A percentile compares a stretch with the other conserved stretches of the same genome.
phyloP scores from a whole-genome alignment of 2,329 filamentous ascomycete genomes.

The Phoma sp. region DNA sequence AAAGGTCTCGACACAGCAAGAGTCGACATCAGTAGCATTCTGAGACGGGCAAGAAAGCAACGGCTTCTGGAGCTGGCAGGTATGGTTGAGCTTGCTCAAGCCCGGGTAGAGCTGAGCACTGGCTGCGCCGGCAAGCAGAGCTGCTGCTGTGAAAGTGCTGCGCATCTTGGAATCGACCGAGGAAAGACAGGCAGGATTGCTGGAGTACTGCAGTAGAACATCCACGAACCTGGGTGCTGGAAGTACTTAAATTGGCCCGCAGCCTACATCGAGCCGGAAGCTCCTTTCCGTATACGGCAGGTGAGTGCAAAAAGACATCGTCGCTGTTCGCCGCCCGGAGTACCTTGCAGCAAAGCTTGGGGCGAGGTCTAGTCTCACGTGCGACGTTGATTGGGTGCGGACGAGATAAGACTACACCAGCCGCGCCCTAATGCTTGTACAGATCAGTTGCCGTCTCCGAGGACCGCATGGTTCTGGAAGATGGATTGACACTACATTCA shows the following conservation, averaged over 20 bases:
- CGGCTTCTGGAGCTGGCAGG: conserved; percentile 55
- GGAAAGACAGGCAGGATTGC: not conserved
- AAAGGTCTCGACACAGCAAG: conserved; percentile 69
- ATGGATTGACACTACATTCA: not conserved
- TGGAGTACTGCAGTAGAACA: conserved; percentile 7
- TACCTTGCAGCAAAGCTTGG: conserved; percentile 38
- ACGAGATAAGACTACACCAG: conserved; percentile 30
- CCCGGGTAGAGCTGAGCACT: conserved; percentile 53
- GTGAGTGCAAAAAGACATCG: conserved; percentile 23
- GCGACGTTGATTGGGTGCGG: conserved; percentile 38
- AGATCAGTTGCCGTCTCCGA: conserved; percentile 23
- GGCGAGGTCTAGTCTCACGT: conserved; percentile 32
- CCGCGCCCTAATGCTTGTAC: conserved; percentile 25
- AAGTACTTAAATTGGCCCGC: conserved; percentile 14
- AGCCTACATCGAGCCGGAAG: conserved; percentile 20
- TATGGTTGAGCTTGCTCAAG: conserved; percentile 62
- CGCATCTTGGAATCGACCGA: conserved; percentile 30
- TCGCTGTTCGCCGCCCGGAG: conserved; percentile 25
- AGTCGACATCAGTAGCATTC: conserved; percentile 55
- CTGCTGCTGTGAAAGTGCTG: conserved; percentile 18
- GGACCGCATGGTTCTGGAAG: conserved; percentile 9
- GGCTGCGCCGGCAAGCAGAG: conserved; percentile 28
- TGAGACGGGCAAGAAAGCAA: conserved; percentile 43
- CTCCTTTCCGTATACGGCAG: conserved; percentile 43
- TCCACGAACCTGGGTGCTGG: conserved; percentile 14